Evolutionary conservation across 169 alveolate genomes (phyloP), one percentile per base, ranked within the genome.

Genomic region (Plasmodium ovale): DNA sequence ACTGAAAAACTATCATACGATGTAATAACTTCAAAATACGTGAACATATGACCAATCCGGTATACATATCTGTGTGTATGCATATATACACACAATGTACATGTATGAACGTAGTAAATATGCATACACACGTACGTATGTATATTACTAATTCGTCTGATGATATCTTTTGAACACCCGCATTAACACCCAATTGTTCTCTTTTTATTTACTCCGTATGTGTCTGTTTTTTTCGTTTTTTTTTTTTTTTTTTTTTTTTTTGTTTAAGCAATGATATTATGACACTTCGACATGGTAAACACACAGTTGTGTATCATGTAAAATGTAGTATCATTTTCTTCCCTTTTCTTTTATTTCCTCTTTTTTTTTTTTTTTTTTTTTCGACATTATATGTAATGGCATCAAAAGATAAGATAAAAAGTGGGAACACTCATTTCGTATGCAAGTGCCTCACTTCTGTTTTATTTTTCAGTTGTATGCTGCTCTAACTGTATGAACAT

Each of bases 141-240:
- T n/a, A n/a, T n/a, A n/a, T n/a, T n/a, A n/a, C n/a, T n/a, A n/a
- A n/a, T n/a, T n/a, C n/a, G n/a, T n/a, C n/a, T n/a, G n/a, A n/a
- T n/a, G n/a, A n/a, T n/a, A n/a, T n/a, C n/a, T n/a, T n/a, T n/a
- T n/a, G n/a, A n/a, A n/a, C n/a, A n/a, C n/a, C n/a, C n/a, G n/a
- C n/a, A n/a, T n/a, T n/a, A n/a, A n/a, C n/a, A n/a, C n/a, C n/a
- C n/a, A n/a, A n/a, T n/a, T n/a, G n/a, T n/a, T n/a, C n/a, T n/a
- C n/a, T n/a, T n/a, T n/a, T n/a, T n/a, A n/a, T n/a, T n/a, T n/a
- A n/a, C n/a, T 35, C 42, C 27, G 42, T 67, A 47, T 39, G 27
- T 42, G 59, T 67, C 62, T 39, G 16, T 67, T 33, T 67, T 53
- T 67, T 67, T 67, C 58, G n/a, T n/a, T n/a, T n/a, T n/a, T n/a